Evolutionary conservation across 345 rosid species (phyloP).

Genomic region (Bretschneidera sinensis): DNA sequence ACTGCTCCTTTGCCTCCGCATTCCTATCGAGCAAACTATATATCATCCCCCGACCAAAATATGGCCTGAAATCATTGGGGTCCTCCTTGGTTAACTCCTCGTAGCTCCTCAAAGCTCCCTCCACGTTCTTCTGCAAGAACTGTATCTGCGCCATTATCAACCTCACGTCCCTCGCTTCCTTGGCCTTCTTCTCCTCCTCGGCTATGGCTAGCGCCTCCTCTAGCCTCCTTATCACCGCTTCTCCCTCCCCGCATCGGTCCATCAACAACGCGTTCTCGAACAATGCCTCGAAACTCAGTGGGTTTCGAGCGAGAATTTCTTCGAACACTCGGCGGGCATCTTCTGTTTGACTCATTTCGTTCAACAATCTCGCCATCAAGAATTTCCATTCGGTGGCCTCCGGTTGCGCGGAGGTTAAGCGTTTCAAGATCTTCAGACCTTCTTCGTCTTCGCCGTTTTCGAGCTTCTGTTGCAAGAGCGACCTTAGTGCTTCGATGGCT

Average conservation of each 20-base stretch:
- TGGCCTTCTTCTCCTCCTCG: constrained; percentile 46
- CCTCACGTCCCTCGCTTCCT: constrained; percentile 79
- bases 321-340: constrained; percentile 79
- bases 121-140: constrained; percentile 82
- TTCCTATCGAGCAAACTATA: constrained; percentile 71
- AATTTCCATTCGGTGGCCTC: constrained; percentile 70
- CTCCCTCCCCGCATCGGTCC: constrained; percentile 79
- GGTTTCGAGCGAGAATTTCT: constrained; percentile 64
- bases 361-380: constrained; percentile 51
- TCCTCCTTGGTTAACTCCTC: constrained; percentile 64
- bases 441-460: constrained; percentile 70
- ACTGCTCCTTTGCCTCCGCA: constrained; percentile 73
- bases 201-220: constrained; percentile 67
- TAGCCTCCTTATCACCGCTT: constrained; percentile 58
- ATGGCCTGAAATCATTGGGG: constrained; percentile 73
- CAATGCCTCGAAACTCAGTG: constrained; percentile 81
- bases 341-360: constrained; percentile 51
- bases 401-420: constrained; percentile 51
- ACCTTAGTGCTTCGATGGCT: constrained; percentile 51
- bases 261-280: constrained; percentile 84
- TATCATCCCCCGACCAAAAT: constrained; percentile 77
- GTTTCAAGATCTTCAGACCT: constrained; percentile 45
- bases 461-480: constrained; percentile 60
- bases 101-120: constrained; percentile 72
- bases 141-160: constrained; percentile 79